These are phyloP conservation scores for Trametes gibbosa DNA, from an alignment of 768 basidiomycete species.

Conservation along the genomic window DNA sequence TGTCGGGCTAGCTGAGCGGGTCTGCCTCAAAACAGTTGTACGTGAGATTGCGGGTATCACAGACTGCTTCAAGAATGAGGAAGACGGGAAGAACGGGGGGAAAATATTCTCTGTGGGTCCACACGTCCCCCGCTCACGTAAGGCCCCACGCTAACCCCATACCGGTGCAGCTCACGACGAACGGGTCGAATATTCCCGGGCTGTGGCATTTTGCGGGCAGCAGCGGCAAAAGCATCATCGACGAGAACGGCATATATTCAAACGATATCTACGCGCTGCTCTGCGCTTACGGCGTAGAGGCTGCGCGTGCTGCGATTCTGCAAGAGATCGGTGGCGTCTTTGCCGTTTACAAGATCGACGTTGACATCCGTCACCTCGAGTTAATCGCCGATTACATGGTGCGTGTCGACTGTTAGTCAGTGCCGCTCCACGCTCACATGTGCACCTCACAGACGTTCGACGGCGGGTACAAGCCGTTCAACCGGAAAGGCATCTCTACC, in stretches of 20 bases:
- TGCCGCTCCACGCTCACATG: not conserved
- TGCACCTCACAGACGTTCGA: slow-evolving; percentile 76
- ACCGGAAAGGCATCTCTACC: slow-evolving; percentile 89
- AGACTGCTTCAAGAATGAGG: slow-evolving; percentile 78
- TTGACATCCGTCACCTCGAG: slow-evolving; percentile 90
- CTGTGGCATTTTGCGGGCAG: slow-evolving; percentile 73
- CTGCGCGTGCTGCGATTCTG: slow-evolving; percentile 88
- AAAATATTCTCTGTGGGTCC: slow-evolving; percentile 47
- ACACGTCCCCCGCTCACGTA: not conserved
- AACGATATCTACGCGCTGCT: slow-evolving; percentile 94
- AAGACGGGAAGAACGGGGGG: slow-evolving; percentile 51
- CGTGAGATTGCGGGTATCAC: slow-evolving; percentile 88
- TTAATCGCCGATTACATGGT: slow-evolving; percentile 99
- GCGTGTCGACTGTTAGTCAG: slow-evolving; percentile 27
- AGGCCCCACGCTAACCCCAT: not conserved
- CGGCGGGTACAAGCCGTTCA: slow-evolving; percentile 97
- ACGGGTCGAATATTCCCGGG: slow-evolving; percentile 90
- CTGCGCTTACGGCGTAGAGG: slow-evolving; percentile 94
- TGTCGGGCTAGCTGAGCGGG: slow-evolving; percentile 88
- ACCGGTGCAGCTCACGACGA: slow-evolving; percentile 65
- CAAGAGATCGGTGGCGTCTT: slow-evolving; percentile 91
- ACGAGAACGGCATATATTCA: slow-evolving; percentile 81
- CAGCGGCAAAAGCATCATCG: slow-evolving; percentile 49
- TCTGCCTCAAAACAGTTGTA: slow-evolving; percentile 80
- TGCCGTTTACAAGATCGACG: slow-evolving; percentile 92